Percentiles rank a stretch among this genome's conserved stretches.
Conservation (phyloP, 2,329 filamentous ascomycete genomes). For the Fusarium sp. region DNA sequence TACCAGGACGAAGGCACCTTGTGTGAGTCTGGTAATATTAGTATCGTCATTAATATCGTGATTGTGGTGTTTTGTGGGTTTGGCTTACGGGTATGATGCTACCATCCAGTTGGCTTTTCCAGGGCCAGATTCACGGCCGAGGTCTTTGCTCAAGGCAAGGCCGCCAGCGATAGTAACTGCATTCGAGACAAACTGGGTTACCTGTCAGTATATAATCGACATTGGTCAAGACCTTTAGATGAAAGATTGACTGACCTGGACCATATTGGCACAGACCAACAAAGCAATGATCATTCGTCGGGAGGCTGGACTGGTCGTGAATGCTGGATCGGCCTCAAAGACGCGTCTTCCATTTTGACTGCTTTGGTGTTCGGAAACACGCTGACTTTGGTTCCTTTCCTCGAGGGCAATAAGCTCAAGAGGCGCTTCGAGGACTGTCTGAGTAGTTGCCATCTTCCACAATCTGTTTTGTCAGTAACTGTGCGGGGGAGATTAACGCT, state of each 20-base stretch:
- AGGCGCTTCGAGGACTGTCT: not conserved
- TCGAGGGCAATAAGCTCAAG: not conserved
- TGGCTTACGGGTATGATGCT: constrained; percentile 16
- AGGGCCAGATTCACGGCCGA: constrained; percentile 11
- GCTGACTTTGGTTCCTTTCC: not conserved
- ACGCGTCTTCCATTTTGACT: not conserved
- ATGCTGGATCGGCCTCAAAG: constrained; percentile 12
- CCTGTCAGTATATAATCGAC: not conserved
- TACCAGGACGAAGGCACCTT: constrained; percentile 64
- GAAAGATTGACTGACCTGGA: not conserved
- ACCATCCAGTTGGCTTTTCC: constrained; percentile 26
- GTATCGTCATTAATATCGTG: rapidly evolving
- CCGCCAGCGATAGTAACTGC: constrained; percentile 7
- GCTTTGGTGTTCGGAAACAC: rapidly evolving
- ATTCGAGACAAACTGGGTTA: constrained; percentile 5
- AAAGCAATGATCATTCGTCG: constrained; percentile 11
- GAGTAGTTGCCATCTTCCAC: not conserved
- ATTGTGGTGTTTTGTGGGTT: rapidly evolving
- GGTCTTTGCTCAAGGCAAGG: constrained; percentile 3
- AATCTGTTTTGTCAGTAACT: rapidly evolving
- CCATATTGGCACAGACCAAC: constrained; percentile 14
- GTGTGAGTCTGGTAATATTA: constrained; percentile 53
- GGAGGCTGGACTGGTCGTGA: constrained; percentile 8
- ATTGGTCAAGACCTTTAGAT: rapidly evolving
- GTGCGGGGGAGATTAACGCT: not conserved